Conservation (phyloP, 768 basidiomycete species). For the Lentinula lateritia region DNA sequence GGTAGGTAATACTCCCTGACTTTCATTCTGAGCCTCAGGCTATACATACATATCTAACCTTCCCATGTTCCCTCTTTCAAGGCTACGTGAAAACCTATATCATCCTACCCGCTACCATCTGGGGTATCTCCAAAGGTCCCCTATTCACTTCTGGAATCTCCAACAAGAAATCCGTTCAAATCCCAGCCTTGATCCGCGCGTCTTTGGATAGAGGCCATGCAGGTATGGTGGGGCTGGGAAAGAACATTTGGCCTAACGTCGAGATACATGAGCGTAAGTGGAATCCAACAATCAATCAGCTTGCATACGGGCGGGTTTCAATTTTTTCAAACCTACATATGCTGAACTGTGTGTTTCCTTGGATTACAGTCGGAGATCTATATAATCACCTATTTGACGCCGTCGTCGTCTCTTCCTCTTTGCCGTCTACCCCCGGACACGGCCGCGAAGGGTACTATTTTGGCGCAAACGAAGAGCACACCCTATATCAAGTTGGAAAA, state of each 20-base stretch:
- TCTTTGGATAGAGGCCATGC: constrained; percentile 42
- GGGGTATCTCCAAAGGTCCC: constrained; percentile 41
- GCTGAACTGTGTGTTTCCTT: too few relatives aligned
- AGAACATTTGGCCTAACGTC: constrained; percentile 56
- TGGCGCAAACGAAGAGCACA: constrained; percentile 45
- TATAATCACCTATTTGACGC: constrained; percentile 40
- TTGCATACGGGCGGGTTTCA: too few relatives aligned
- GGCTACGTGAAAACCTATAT: constrained; percentile 8
- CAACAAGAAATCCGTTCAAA: constrained; percentile 47
- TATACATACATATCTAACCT: not conserved
- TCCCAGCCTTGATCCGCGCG: constrained; percentile 42
- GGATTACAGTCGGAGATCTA: constrained; percentile 32
- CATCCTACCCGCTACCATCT: constrained; percentile 38
- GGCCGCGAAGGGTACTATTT: constrained; percentile 52
- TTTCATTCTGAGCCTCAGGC: not conserved
- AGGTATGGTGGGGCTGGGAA: constrained; percentile 51
- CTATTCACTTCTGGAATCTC: constrained; percentile 48
- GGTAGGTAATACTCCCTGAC: constrained; percentile 13
- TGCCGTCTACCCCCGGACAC: constrained; percentile 23
- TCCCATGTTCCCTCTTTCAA: not conserved
- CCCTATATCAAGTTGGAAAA: constrained; percentile 33
- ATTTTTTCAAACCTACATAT: too few relatives aligned
- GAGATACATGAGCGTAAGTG: constrained; percentile 45
- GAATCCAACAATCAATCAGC: not conserved
- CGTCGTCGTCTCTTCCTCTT: constrained; percentile 15